A percentile compares a stretch with the other conserved stretches of the same genome.
Conservation (phyloP, 129 eudicot species). For the Lactuca sativa region DNA sequence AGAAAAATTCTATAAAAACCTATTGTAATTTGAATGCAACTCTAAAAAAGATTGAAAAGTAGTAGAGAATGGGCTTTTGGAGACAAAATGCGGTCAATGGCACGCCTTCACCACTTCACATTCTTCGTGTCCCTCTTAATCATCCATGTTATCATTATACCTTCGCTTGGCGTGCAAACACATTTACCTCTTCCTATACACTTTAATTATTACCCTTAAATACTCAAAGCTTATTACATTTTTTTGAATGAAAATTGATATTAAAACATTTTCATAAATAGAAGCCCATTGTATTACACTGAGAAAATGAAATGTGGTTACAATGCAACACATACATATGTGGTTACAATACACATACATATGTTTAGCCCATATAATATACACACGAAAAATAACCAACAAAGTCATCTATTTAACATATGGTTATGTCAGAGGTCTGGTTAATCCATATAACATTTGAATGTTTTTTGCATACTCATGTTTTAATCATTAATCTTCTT, state of each 20-base stretch:
- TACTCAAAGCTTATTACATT: too few species aligned
- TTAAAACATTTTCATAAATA: too few species aligned
- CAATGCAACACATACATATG: too few species aligned
- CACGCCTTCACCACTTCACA: conserved; percentile 30
- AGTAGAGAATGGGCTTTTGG: neutral
- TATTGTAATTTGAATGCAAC: neutral
- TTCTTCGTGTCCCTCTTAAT: conserved; percentile 26
- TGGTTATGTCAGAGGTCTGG: neutral
- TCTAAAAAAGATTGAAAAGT: neutral
- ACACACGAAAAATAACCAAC: neutral
- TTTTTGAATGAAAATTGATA: too few species aligned
- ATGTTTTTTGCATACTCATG: neutral
- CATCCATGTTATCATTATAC: conserved; percentile 18
- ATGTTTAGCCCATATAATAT: neutral
- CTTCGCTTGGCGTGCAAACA: conserved; percentile 46
- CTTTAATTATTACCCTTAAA: conserved; percentile 20
- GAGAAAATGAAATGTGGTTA: too few species aligned
- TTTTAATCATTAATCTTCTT: neutral
- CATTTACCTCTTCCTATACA: conserved; percentile 22
- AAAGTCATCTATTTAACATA: neutral
- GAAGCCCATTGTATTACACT: too few species aligned
- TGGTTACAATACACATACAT: too few species aligned
- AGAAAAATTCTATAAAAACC: too few species aligned
- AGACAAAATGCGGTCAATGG: conserved; percentile 37
- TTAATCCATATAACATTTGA: neutral